Percentiles rank a stretch among this genome's conserved stretches.
Evolutionary conservation across 768 basidiomycete genomes (phyloP).

Genomic region (Candolleomyces aberdarensis): DNA sequence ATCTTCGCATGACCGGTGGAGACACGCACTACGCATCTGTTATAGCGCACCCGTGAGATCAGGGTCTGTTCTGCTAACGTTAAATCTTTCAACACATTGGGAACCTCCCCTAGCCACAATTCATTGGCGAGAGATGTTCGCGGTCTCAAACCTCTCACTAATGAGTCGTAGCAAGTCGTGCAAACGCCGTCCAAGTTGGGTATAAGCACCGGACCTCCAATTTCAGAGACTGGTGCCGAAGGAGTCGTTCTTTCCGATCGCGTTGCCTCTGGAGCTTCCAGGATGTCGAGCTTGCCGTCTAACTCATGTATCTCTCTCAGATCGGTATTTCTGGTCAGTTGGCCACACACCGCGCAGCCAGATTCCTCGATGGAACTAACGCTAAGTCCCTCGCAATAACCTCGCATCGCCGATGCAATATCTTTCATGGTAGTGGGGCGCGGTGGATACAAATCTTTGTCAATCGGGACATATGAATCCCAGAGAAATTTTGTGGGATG

Average conservation of each 20-base stretch:
- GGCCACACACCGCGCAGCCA: slow-evolving; percentile 1
- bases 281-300: background rate
- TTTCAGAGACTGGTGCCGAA: too few relatives aligned
- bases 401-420: background rate
- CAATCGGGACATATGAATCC: too few relatives aligned
- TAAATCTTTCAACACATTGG: slow-evolving; percentile 19
- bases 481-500: too few relatives aligned
- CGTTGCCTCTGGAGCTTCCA: background rate
- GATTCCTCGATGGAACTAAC: background rate
- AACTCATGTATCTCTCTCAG: background rate
- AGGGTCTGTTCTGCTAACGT: slow-evolving; percentile 25
- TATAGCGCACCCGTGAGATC: slow-evolving; percentile 22
- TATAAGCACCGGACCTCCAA: background rate
- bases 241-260: too few relatives aligned
- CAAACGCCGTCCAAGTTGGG: too few relatives aligned
- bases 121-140: slow-evolving; percentile 24
- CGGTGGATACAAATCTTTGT: too few relatives aligned
- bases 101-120: slow-evolving; percentile 34
- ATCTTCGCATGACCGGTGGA: slow-evolving; percentile 23
- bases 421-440: background rate
- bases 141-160: background rate
- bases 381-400: background rate
- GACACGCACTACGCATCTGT: slow-evolving; percentile 25
- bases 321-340: background rate
- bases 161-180: too few relatives aligned